Conservation (phyloP, 495 filamentous ascomycete species). For the Penicillium ochrochloron region DNA sequence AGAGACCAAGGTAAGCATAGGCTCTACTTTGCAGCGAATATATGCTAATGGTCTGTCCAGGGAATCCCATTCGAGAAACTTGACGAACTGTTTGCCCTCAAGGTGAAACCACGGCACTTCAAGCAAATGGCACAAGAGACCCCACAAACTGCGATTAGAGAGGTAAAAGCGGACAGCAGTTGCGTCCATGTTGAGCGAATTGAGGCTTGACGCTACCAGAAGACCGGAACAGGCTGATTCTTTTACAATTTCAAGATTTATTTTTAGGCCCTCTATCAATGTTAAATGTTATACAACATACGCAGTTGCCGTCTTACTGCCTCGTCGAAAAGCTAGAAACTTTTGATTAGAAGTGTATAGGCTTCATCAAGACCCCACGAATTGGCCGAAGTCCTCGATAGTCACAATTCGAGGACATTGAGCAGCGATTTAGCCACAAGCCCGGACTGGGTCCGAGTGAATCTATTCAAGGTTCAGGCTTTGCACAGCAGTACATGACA, state of each 20-base stretch:
- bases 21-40: not conserved
- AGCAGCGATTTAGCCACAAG: no score
- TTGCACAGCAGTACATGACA: no score
- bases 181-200: not conserved
- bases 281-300: not conserved
- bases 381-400: no score
- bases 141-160: not conserved
- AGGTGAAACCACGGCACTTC: constrained; percentile 4
- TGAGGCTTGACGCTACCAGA: not conserved
- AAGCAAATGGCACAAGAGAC: not conserved
- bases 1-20: constrained; percentile 19
- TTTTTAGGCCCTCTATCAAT: not conserved
- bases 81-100: constrained; percentile 22
- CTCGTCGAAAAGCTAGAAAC: no score
- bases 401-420: no score
- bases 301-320: no score
- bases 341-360: no score
- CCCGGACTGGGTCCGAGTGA: no score
- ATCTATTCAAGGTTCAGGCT: no score
- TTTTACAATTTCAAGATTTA: not conserved
- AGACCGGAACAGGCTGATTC: not conserved
- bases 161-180: not conserved
- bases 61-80: constrained; percentile 24
- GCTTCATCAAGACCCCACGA: no score
- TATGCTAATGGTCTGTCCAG: constrained; percentile 5